A percentile compares a stretch with the other conserved stretches of the same genome.
Conservation (phyloP, 305 asterid species). For the Petunia hybrid region DNA sequence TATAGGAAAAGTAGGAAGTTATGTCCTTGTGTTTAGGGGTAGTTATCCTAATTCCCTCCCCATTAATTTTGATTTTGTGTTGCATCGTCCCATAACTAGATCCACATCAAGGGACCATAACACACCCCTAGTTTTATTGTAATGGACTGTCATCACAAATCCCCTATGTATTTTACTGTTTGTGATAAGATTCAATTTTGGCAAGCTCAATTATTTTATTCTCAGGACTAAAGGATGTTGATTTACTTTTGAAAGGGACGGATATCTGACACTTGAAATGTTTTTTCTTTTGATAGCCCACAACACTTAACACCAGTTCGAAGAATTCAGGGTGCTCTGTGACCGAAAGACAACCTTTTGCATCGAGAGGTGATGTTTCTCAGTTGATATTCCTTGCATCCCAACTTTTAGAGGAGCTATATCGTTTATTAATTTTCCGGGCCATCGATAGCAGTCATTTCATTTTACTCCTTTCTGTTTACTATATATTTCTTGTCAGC, state of each 20-base stretch:
- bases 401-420: constrained; percentile 3
- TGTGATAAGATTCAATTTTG: constrained; percentile 13
- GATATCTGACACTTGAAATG: constrained; percentile 6
- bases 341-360: constrained; percentile 37
- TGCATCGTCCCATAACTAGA: too few relatives aligned
- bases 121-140: background rate
- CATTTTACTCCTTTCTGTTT: constrained; percentile 8
- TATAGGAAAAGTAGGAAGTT: too few relatives aligned
- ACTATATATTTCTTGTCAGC: background rate
- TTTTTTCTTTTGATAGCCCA: constrained; percentile 28
- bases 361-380: constrained; percentile 41
- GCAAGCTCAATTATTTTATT: background rate
- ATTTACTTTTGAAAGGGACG: constrained; percentile 17
- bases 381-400: constrained; percentile 19
- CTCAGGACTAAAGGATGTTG: constrained; percentile 16
- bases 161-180: constrained; percentile 12
- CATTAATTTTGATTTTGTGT: too few relatives aligned
- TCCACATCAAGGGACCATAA: too few relatives aligned
- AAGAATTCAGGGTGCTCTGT: constrained; percentile 37
- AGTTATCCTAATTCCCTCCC: too few relatives aligned
- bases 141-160: background rate
- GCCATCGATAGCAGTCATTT: constrained; percentile 2
- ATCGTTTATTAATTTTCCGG: background rate
- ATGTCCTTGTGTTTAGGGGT: too few relatives aligned
- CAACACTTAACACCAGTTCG: constrained; percentile 39